A percentile compares a stretch with the other conserved stretches of the same genome.
Conservation (phyloP, 371 early-diverging fungal genomes). For the Mortierella sp. region DNA sequence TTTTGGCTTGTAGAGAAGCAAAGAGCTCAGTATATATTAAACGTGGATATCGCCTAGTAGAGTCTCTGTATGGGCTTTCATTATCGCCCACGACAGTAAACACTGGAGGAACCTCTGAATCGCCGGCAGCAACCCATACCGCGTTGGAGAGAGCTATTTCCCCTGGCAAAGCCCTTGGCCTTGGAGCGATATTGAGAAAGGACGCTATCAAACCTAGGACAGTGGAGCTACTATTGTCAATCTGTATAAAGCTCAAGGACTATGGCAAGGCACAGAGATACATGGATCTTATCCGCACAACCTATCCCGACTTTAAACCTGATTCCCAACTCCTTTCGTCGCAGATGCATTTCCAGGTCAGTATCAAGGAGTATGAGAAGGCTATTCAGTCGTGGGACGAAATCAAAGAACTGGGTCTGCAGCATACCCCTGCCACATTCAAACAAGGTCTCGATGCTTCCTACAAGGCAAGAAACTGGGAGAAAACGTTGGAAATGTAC, state of each 20-base stretch:
- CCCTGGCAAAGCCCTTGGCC: slow-evolving; percentile 34
- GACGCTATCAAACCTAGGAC: slow-evolving; percentile 39
- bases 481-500: slow-evolving; percentile 45
- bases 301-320: slow-evolving; percentile 34
- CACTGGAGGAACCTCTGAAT: neutral
- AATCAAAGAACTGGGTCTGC: slow-evolving; percentile 12
- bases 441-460: slow-evolving; percentile 43
- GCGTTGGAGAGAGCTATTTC: slow-evolving; percentile 19
- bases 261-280: slow-evolving; percentile 20
- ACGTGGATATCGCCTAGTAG: slow-evolving; percentile 34
- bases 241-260: slow-evolving; percentile 37
- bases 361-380: slow-evolving; percentile 31
- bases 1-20: slow-evolving; percentile 42
- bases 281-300: slow-evolving; percentile 23
- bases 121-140: neutral
- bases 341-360: slow-evolving; percentile 34
- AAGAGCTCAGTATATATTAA: slow-evolving; percentile 13
- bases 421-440: slow-evolving; percentile 40
- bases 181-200: slow-evolving; percentile 18
- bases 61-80: slow-evolving; percentile 39
- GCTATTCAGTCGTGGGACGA: slow-evolving; percentile 44
- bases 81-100: neutral
- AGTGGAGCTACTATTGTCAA: slow-evolving; percentile 37
- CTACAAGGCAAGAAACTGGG: slow-evolving; percentile 32
- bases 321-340: slow-evolving; percentile 42